phyloP scores from a whole-genome alignment of 2,329 filamentous ascomycete genomes.

The Claviceps pazoutovae region DNA sequence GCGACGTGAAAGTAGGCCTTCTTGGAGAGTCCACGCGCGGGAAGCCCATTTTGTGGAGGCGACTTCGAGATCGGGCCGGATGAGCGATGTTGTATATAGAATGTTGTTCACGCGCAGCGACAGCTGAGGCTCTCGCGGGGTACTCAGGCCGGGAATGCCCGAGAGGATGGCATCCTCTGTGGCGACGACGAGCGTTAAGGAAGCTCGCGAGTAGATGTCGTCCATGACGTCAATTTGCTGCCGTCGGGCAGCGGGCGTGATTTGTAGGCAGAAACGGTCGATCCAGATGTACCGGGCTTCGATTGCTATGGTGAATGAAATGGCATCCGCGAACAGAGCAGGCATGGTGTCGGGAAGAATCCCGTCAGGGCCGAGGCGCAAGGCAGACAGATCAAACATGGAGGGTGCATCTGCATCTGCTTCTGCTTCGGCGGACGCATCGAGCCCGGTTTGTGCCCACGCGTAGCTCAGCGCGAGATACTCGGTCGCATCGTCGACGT shows the following conservation, averaged over 20 bases:
- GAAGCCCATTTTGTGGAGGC: slow-evolving; percentile 21
- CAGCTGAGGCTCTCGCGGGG: slow-evolving; percentile 20
- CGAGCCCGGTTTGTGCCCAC: slow-evolving; percentile 12
- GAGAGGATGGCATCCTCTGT: slow-evolving; percentile 16
- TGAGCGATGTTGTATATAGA: slow-evolving; percentile 22
- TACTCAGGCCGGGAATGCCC: slow-evolving; percentile 22
- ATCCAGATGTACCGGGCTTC: slow-evolving; percentile 25
- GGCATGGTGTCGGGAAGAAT: slow-evolving; percentile 15
- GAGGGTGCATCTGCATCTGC: no score
- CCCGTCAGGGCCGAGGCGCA: slow-evolving; percentile 1
- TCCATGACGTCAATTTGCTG: slow-evolving; percentile 19
- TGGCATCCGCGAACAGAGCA: slow-evolving; percentile 19
- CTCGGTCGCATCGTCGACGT: slow-evolving; percentile 8
- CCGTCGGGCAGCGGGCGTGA: slow-evolving; percentile 12
- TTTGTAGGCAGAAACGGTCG: slow-evolving; percentile 22
- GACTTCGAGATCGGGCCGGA: slow-evolving; percentile 22
- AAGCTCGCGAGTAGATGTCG: slow-evolving; percentile 20
- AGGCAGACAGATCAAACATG: background rate
- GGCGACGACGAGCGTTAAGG: slow-evolving; percentile 22
- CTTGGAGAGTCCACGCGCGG: slow-evolving; percentile 23
- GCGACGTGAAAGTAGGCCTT: slow-evolving; percentile 21
- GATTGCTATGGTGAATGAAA: slow-evolving; percentile 17
- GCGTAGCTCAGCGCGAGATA: slow-evolving; percentile 26
- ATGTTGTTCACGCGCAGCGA: slow-evolving; percentile 19
- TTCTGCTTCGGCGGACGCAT: slow-evolving; percentile 6